These are phyloP conservation scores for Trichoderma afroharzianum DNA, from an alignment of 2,329 filamentous ascomycete genomes.

Conservation along the genomic window DNA sequence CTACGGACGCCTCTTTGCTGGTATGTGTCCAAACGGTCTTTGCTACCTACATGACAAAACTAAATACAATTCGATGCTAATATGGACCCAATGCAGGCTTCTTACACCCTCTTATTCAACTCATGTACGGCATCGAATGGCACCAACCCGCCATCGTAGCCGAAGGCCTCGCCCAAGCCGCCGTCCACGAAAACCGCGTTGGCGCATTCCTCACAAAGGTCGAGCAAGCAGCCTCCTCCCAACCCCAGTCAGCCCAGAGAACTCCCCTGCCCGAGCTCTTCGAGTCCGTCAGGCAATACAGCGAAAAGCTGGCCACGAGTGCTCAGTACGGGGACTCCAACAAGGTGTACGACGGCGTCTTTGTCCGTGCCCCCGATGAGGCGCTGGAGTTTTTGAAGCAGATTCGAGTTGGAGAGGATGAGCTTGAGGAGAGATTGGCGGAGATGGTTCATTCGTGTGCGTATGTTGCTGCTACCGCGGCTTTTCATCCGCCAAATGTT, in stretches of 20 bases:
- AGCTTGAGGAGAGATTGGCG: conserved; percentile 51
- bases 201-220: conserved; percentile 49
- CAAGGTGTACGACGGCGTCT: conserved; percentile 66
- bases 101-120: conserved; percentile 77
- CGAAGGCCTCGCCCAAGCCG: conserved; percentile 72
- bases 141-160: conserved; percentile 76
- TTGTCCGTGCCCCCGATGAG: conserved; percentile 59
- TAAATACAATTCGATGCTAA: background rate
- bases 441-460: conserved; percentile 67
- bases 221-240: conserved; percentile 43
- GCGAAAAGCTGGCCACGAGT: conserved; percentile 55
- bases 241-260: conserved; percentile 11
- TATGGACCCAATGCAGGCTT: conserved; percentile 45
- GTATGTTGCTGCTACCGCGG: conserved; percentile 49
- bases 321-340: conserved; percentile 50
- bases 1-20: conserved; percentile 63
- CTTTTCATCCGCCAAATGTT: conserved; percentile 60
- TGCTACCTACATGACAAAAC: background rate
- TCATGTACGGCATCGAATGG: conserved; percentile 83
- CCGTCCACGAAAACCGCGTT: conserved; percentile 62
- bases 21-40: conserved; percentile 29
- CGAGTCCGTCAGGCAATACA: conserved; percentile 48
- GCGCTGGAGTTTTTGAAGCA: conserved; percentile 59
- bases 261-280: conserved; percentile 51
- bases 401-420: conserved; percentile 53